Evolutionary conservation across 768 basidiomycete species (phyloP).

Genomic region (Amanita subjunquillea): DNA sequence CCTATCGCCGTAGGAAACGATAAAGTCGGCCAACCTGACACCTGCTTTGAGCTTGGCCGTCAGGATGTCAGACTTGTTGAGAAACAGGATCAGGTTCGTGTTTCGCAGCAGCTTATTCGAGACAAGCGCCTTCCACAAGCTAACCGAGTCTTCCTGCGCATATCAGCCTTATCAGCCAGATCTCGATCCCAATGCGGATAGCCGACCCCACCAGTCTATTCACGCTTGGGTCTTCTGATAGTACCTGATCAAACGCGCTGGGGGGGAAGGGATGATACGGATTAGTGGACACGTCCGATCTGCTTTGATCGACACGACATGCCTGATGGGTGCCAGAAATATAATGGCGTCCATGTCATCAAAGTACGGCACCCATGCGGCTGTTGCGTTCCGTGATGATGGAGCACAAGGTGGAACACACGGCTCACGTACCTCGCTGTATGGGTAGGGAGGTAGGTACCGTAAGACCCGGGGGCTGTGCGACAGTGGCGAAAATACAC

Average conservation of each 20-base stretch:
- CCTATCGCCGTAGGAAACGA: conserved; percentile 60
- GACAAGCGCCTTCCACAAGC: conserved; percentile 66
- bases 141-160: conserved; percentile 61
- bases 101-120: conserved; percentile 59
- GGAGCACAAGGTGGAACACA: background rate
- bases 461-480: background rate
- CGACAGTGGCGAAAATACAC: conserved; percentile 6
- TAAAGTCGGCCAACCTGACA: conserved; percentile 53
- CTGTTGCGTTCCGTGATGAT: conserved; percentile 18
- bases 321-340: conserved; percentile 59
- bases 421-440: conserved; percentile 20
- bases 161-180: background rate
- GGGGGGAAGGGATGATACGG: background rate
- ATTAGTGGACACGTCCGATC: background rate
- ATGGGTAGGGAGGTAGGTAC: background rate
- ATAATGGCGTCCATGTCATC: conserved; percentile 67
- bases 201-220: conserved; percentile 43
- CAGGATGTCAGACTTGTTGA: conserved; percentile 77
- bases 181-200: background rate
- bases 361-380: conserved; percentile 51
- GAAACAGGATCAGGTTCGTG: conserved; percentile 69
- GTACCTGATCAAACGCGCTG: conserved; percentile 59
- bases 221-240: conserved; percentile 52
- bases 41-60: conserved; percentile 56
- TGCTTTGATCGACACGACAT: conserved; percentile 7